Conservation (phyloP, 2,329 filamentous ascomycete species). For the Arachnopeziza araneosa region DNA sequence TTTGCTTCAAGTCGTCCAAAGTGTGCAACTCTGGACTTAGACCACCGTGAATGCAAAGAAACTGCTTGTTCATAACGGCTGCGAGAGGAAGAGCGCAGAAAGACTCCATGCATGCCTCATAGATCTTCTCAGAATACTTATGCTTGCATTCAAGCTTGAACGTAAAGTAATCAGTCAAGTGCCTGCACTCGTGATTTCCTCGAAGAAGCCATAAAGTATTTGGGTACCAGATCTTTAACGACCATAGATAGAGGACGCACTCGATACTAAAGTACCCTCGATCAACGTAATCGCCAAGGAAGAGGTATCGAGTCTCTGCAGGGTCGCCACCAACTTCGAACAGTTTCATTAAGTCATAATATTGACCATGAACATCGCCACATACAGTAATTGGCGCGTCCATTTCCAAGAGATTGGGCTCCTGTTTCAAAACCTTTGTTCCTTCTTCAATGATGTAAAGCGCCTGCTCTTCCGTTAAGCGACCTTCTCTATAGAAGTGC, state of each 20-base stretch:
- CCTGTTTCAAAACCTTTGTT: constrained; percentile 77
- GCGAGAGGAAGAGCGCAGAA: constrained; percentile 92
- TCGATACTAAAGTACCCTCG: constrained; percentile 99
- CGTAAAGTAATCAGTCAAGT: constrained; percentile 99
- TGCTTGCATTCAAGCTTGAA: constrained; percentile 99
- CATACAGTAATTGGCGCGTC: constrained; percentile 98
- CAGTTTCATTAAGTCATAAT: constrained; percentile 99
- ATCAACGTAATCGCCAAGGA: constrained; percentile 96
- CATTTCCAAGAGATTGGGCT: constrained; percentile 98
- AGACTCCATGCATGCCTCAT: constrained; percentile 97
- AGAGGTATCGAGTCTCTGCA: constrained; percentile 91
- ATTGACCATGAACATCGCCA: constrained; percentile 96
- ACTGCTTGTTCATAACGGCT: constrained; percentile 99
- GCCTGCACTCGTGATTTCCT: constrained; percentile 97
- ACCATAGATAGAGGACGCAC: constrained; percentile 97
- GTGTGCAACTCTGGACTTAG: constrained; percentile 94
- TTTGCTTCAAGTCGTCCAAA: constrained; percentile 85
- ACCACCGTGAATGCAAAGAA: constrained; percentile 95
- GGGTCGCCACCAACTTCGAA: constrained; percentile 98
- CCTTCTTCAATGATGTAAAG: constrained; percentile 90
- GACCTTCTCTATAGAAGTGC: constrained; percentile 96
- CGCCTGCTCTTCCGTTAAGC: constrained; percentile 94
- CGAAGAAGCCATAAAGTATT: constrained; percentile 95
- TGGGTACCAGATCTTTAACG: constrained; percentile 97
- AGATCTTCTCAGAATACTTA: constrained; percentile 95